These are phyloP conservation scores for Hypoxylon fragiforme DNA, from an alignment of 495 filamentous ascomycete species.

Conservation along the genomic window DNA sequence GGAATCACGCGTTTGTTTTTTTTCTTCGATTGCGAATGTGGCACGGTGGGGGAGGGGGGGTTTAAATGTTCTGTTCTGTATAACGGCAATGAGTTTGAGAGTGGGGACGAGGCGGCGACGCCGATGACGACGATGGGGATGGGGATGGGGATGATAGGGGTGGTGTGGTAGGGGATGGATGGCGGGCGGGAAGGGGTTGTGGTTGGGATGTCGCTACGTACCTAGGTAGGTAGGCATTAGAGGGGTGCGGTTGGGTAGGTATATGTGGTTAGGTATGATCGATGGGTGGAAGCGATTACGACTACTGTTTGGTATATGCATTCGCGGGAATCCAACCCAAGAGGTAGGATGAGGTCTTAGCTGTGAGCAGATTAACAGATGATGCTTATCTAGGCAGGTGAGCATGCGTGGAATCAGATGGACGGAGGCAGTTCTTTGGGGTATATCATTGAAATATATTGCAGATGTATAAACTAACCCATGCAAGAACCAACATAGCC, in stretches of 20 bases:
- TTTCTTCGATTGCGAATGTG: background rate
- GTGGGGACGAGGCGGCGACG: background rate
- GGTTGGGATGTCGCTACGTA: background rate
- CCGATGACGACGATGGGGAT: background rate
- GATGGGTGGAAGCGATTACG: too few relatives aligned
- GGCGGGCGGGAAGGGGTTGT: background rate
- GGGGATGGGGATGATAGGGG: background rate
- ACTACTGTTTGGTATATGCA: too few relatives aligned
- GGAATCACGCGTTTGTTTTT: background rate
- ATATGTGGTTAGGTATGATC: background rate
- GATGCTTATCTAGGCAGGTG: too few relatives aligned
- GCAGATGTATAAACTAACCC: too few relatives aligned
- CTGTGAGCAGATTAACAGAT: too few relatives aligned
- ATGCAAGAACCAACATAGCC: too few relatives aligned
- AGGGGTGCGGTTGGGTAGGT: slow-evolving; percentile 2
- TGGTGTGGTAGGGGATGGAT: background rate
- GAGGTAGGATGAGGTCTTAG: too few relatives aligned
- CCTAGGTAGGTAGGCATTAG: background rate
- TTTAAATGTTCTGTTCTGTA: background rate
- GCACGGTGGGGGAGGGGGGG: background rate
- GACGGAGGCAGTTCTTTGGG: too few relatives aligned
- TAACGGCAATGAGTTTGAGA: background rate
- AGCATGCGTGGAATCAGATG: too few relatives aligned
- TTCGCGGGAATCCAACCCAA: too few relatives aligned
- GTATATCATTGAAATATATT: too few relatives aligned